Evolutionary conservation across 805 yeast species (phyloP).

Genomic region (Yamadazyma sp.): DNA sequence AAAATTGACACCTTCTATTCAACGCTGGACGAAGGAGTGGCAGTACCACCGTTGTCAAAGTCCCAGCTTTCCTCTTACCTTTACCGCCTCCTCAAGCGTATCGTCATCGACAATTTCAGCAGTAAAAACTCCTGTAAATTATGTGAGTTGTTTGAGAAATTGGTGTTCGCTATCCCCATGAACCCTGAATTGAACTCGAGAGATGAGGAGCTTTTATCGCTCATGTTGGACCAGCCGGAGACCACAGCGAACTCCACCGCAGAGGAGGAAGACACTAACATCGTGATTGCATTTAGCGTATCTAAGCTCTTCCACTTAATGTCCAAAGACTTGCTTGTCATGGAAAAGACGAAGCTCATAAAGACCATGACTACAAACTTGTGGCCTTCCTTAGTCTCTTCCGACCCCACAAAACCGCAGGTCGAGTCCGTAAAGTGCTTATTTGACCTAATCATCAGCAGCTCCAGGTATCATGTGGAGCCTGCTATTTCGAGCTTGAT

Average conservation of each 20-base stretch:
- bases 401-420: slow-evolving; percentile 54
- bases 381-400: slow-evolving; percentile 55
- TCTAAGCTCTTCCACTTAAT: slow-evolving; percentile 41
- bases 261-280: slow-evolving; percentile 11
- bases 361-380: slow-evolving; percentile 42
- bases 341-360: slow-evolving; percentile 24
- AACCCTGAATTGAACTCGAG: slow-evolving; percentile 1
- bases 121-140: slow-evolving; percentile 18
- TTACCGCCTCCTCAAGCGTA: slow-evolving; percentile 18
- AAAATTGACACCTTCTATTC: slow-evolving; percentile 4
- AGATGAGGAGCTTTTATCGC: slow-evolving; percentile 14
- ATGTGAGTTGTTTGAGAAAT: slow-evolving; percentile 21
- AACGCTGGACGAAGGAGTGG: slow-evolving; percentile 1
- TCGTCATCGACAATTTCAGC: slow-evolving; percentile 20
- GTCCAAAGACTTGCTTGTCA: slow-evolving; percentile 24
- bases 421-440: slow-evolving; percentile 69
- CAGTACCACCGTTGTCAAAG: slow-evolving; percentile 16
- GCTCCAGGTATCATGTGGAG: slow-evolving; percentile 59
- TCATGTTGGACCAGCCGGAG: slow-evolving; percentile 17
- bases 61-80: slow-evolving; percentile 20
- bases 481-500: slow-evolving; percentile 67
- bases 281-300: slow-evolving; percentile 44
- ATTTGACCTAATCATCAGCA: slow-evolving; percentile 57
- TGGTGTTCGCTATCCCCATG: slow-evolving; percentile 23
- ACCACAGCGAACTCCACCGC: slow-evolving; percentile 10